Percentiles rank a stretch among this genome's conserved stretches.
Conservation (phyloP, 169 alveolate genomes). For the Cyclospora cayetanensis region DNA sequence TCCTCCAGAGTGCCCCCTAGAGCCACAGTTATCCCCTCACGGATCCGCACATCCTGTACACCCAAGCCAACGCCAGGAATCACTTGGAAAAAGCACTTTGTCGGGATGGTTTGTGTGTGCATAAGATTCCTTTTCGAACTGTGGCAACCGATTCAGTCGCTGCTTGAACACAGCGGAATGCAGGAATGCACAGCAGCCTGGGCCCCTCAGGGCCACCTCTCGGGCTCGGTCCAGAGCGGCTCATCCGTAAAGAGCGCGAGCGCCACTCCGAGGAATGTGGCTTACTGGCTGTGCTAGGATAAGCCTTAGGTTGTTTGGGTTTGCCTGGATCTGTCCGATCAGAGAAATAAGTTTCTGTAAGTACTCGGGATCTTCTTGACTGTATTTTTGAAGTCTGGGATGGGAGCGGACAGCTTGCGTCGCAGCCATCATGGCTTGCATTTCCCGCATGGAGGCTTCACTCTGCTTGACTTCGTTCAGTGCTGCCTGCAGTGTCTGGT, state of each 20-base stretch:
- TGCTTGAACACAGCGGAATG: no score
- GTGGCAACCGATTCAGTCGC: no score
- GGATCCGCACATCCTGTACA: slow-evolving; percentile 67
- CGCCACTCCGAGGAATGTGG: background rate
- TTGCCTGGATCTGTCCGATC: slow-evolving; percentile 26
- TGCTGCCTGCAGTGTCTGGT: slow-evolving; percentile 88
- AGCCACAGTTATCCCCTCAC: slow-evolving; percentile 66
- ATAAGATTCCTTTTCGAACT: no score
- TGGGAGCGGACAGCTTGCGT: slow-evolving; percentile 47
- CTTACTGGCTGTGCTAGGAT: slow-evolving; percentile 68
- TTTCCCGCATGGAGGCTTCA: background rate
- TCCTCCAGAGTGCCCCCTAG: slow-evolving; percentile 67
- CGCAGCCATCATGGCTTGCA: slow-evolving; percentile 60
- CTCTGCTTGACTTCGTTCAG: slow-evolving; percentile 70
- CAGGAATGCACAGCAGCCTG: no score
- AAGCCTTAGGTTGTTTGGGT: slow-evolving; percentile 53
- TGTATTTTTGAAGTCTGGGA: slow-evolving; percentile 64
- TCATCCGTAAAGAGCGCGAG: no score
- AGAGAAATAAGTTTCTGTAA: slow-evolving; percentile 3
- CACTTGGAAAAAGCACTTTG: no score
- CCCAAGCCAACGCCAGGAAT: background rate
- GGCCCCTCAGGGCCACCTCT: no score
- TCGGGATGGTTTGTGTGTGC: no score
- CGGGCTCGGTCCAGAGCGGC: no score
- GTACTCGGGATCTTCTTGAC: slow-evolving; percentile 72